phyloP scores from a whole-genome alignment of 2,329 filamentous ascomycete genomes.

The Hymenoscyphus salicellus region DNA sequence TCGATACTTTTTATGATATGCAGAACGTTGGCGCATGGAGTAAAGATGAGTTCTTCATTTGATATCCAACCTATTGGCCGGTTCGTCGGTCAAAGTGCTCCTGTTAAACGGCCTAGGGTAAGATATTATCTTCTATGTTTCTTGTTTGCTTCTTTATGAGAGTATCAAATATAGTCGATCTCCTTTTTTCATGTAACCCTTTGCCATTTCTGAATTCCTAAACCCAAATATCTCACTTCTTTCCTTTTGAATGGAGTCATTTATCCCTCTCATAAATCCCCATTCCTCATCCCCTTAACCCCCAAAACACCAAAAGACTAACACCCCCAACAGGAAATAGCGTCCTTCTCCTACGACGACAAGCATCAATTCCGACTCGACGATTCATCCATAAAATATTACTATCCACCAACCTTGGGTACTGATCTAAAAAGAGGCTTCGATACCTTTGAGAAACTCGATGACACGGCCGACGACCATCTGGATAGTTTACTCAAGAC shows the following conservation, averaged over 20 bases:
- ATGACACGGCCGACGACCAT: conserved; percentile 82
- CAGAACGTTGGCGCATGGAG: neutral
- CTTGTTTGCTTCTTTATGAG: neutral
- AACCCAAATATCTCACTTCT: too few species aligned
- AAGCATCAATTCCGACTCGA: conserved; percentile 73
- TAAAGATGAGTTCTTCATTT: conserved; percentile 45
- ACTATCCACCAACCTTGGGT: conserved; percentile 72
- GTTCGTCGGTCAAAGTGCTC: conserved; percentile 65
- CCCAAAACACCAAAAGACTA: neutral
- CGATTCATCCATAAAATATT: conserved; percentile 79
- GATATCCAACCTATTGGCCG: conserved; percentile 66
- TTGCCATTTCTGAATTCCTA: too few species aligned
- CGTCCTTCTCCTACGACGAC: conserved; percentile 90
- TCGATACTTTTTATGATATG: neutral
- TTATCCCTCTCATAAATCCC: too few species aligned
- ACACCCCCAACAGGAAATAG: conserved; percentile 65
- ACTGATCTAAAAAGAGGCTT: conserved; percentile 78
- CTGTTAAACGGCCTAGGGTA: conserved; percentile 73
- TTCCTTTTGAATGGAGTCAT: too few species aligned
- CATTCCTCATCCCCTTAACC: neutral
- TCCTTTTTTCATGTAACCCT: neutral
- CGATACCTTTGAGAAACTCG: conserved; percentile 75
- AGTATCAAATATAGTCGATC: neutral
- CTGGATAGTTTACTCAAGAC: conserved; percentile 78
- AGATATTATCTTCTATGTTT: conserved; percentile 14